Conservation (phyloP, 1,284 basidiomycete species). For the Cystobasidiaceae sp. region DNA sequence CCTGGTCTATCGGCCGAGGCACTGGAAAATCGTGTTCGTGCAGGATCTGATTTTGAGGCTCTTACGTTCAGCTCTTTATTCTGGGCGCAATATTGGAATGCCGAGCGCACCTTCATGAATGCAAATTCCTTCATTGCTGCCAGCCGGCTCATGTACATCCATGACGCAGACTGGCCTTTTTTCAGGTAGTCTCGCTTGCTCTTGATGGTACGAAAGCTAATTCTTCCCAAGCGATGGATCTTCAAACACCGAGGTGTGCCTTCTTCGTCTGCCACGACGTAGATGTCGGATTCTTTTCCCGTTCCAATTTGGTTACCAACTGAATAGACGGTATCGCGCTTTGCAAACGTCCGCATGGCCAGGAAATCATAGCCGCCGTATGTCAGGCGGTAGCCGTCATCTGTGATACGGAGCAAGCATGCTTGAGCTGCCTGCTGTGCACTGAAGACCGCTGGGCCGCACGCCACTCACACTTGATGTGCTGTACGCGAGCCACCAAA, state of each 20-base stretch:
- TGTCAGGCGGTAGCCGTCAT: slow-evolving; percentile 94
- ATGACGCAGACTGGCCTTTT: slow-evolving; percentile 89
- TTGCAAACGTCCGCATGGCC: slow-evolving; percentile 86
- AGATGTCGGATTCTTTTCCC: slow-evolving; percentile 98
- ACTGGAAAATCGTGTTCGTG: slow-evolving; percentile 91
- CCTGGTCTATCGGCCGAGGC: slow-evolving; percentile 87
- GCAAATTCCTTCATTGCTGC: slow-evolving; percentile 96
- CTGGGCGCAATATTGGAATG: neutral
- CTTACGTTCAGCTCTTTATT: neutral
- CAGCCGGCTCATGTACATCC: slow-evolving; percentile 99
- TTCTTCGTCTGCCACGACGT: slow-evolving; percentile 78
- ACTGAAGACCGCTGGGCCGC: neutral
- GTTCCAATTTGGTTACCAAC: slow-evolving; percentile 98
- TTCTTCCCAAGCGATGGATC: slow-evolving; percentile 87
- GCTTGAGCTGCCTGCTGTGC: neutral
- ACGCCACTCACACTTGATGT: slow-evolving; percentile 66
- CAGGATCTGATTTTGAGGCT: too few species aligned
- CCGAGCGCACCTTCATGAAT: slow-evolving; percentile 79
- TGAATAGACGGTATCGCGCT: slow-evolving; percentile 70
- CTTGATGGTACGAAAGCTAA: slow-evolving; percentile 96
- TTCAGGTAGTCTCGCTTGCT: slow-evolving; percentile 94
- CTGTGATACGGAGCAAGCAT: slow-evolving; percentile 50
- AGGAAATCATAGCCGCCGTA: slow-evolving; percentile 97
- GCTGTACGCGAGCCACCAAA: slow-evolving; percentile 81
- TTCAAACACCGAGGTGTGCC: slow-evolving; percentile 85